These are phyloP conservation scores for Euphrasia arctica DNA, from an alignment of 305 asterid species.

Conservation along the genomic window DNA sequence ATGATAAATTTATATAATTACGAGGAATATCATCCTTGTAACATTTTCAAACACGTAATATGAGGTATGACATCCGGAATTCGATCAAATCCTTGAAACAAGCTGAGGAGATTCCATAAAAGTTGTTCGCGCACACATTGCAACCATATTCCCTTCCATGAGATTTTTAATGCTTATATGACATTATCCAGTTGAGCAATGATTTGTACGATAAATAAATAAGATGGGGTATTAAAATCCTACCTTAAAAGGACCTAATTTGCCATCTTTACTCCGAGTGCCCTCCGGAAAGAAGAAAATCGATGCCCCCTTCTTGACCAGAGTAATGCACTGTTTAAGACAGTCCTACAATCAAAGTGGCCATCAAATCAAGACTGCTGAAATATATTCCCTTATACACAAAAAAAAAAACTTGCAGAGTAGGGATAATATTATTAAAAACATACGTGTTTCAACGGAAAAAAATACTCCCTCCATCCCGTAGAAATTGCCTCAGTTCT, in stretches of 20 bases:
- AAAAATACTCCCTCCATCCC: background rate
- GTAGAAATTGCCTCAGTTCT: too few species aligned
- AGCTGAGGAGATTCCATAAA: background rate
- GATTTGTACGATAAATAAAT: slow-evolving; percentile 7
- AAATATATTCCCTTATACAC: slow-evolving; percentile 7
- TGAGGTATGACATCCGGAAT: background rate
- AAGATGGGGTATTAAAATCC: slow-evolving; percentile 20
- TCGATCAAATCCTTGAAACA: background rate
- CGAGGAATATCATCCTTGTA: background rate
- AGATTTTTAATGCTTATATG: too few species aligned
- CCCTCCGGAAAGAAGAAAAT: slow-evolving; percentile 97
- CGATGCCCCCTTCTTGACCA: slow-evolving; percentile 89
- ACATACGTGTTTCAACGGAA: slow-evolving; percentile 15
- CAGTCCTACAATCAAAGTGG: slow-evolving; percentile 54
- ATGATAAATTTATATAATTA: background rate
- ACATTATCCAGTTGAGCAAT: slow-evolving; percentile 11
- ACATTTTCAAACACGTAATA: background rate
- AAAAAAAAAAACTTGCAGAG: background rate
- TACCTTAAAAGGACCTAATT: slow-evolving; percentile 87
- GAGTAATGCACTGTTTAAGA: slow-evolving; percentile 74
- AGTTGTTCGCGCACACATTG: too few species aligned
- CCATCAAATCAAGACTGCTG: slow-evolving; percentile 17
- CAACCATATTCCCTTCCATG: too few species aligned
- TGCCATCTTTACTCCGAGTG: slow-evolving; percentile 85
- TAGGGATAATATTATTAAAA: slow-evolving; percentile 19